Conservation (phyloP, 2,329 filamentous ascomycete species). For the Colletotrichum costaricense region DNA sequence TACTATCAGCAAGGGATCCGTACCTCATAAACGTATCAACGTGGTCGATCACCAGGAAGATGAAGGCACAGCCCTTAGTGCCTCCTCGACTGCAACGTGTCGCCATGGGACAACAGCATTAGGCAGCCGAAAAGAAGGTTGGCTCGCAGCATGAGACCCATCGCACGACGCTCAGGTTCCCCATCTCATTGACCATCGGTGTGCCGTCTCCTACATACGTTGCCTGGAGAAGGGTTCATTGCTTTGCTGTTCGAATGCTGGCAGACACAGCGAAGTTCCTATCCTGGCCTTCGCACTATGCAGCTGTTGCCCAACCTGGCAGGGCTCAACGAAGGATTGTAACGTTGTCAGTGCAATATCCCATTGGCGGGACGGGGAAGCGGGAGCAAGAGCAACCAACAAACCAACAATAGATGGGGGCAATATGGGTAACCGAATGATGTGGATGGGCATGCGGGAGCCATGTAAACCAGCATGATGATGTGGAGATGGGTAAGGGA, state of each 20-base stretch:
- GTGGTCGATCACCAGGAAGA: not conserved
- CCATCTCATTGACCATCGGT: not conserved
- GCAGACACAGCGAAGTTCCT: not conserved
- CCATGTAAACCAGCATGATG: slow-evolving; percentile 4
- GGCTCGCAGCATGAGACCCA: not conserved
- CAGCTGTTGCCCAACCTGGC: slow-evolving; percentile 12
- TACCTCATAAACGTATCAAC: not conserved
- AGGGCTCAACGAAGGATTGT: not conserved
- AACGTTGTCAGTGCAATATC: not conserved
- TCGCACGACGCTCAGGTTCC: not conserved
- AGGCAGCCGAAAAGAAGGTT: not conserved
- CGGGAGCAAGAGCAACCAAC: not conserved
- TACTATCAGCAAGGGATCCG: not conserved
- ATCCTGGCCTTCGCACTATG: not conserved
- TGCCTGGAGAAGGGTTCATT: not conserved
- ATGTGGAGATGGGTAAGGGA: not conserved
- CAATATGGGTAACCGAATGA: not conserved
- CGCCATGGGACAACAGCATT: not conserved
- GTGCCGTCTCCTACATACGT: not conserved
- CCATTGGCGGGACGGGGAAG: not conserved
- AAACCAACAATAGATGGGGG: not conserved
- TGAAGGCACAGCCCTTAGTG: not conserved
- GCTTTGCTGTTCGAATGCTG: not conserved
- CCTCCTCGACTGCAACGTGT: not conserved
- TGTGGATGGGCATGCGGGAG: slow-evolving; percentile 8